Conservation (phyloP, 2,329 filamentous ascomycete species). For the Alternaria incomplexa region DNA sequence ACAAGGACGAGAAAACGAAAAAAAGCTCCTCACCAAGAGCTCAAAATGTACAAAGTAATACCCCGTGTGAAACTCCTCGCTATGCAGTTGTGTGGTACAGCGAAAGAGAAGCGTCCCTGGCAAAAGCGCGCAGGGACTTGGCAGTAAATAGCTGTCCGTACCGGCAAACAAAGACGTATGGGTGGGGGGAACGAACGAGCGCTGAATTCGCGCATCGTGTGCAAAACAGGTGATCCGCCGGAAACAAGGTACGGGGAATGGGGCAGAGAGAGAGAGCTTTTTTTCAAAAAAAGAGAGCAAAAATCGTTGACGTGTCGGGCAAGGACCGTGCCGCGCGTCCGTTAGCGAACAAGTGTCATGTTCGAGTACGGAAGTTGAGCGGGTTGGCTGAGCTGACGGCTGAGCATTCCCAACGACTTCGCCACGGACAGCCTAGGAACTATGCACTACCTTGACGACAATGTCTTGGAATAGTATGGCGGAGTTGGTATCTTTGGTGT, state of each 20-base stretch:
- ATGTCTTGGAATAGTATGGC: background rate
- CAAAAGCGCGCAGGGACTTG: slow-evolving; percentile 3
- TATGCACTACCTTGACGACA: background rate
- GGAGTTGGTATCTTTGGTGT: slow-evolving; percentile 3
- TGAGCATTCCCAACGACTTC: background rate
- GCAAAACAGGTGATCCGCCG: background rate
- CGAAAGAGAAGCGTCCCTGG: background rate
- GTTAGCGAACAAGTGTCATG: slow-evolving; percentile 21
- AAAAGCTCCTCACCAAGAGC: slow-evolving; percentile 24
- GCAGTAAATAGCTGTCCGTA: background rate
- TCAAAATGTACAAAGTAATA: slow-evolving; percentile 23
- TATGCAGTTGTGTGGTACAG: slow-evolving; percentile 40
- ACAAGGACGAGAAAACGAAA: background rate
- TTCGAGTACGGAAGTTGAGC: slow-evolving; percentile 13
- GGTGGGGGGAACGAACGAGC: background rate
- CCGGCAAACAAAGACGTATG: slow-evolving; percentile 1
- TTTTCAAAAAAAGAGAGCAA: slow-evolving; percentile 1
- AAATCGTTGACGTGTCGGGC: slow-evolving; percentile 7
- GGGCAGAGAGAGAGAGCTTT: background rate
- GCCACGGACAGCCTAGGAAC: slow-evolving; percentile 7
- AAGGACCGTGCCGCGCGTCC: slow-evolving; percentile 20
- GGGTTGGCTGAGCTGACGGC: slow-evolving; percentile 8
- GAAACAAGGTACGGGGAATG: background rate
- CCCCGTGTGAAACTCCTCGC: slow-evolving; percentile 37
- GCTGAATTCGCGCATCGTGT: slow-evolving; percentile 8